Evolutionary conservation across 345 rosid genomes (phyloP).

Genomic region (Eucalyptus guilfoylei): DNA sequence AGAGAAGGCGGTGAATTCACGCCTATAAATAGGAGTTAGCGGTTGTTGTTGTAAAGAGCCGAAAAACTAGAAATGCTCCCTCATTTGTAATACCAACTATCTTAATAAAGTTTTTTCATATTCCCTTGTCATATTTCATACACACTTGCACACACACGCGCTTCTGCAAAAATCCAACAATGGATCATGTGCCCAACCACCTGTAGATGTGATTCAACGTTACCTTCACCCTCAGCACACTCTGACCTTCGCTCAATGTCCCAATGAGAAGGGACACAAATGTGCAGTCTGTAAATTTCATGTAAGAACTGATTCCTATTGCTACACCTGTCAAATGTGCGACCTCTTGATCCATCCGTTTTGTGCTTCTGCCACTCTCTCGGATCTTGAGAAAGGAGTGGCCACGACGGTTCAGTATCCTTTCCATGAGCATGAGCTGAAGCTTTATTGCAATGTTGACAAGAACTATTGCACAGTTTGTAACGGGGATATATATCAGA

Average conservation of each 20-base stretch:
- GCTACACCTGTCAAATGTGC: background rate
- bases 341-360: background rate
- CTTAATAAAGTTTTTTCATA: too few relatives aligned
- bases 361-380: background rate
- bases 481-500: accelerated
- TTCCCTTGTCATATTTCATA: too few relatives aligned
- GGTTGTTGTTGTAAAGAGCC: too few relatives aligned
- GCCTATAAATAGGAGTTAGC: too few relatives aligned
- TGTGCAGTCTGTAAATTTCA: background rate
- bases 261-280: accelerated
- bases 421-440: background rate
- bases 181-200: background rate
- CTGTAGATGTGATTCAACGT: accelerated
- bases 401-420: background rate
- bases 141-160: too few relatives aligned
- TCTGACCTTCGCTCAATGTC: too few relatives aligned
- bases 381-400: background rate
- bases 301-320: background rate
- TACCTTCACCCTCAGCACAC: background rate
- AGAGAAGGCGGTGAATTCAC: too few relatives aligned
- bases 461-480: too few relatives aligned
- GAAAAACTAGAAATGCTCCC: too few relatives aligned
- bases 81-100: too few relatives aligned
- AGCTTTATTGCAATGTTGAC: too few relatives aligned
- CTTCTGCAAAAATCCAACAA: too few relatives aligned